Base-by-base conservation (phyloP, 2,329 filamentous ascomycete genomes). In the Fusarium continuum region DNA sequence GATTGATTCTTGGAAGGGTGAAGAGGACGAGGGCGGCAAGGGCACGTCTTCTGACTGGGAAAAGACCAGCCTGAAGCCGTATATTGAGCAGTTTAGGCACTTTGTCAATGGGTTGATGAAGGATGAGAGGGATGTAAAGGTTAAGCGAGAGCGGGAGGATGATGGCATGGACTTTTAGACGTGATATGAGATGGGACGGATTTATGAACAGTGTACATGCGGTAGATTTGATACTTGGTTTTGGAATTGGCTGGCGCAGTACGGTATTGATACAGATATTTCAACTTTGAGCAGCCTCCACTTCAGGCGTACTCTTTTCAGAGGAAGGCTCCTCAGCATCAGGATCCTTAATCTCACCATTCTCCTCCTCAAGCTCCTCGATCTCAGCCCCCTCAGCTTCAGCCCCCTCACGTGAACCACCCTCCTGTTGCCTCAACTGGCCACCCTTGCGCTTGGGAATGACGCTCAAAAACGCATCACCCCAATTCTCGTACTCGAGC, bases 31-130 rank as follows among this genome's bases (percentile, higher is more conserved):
- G 25, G 75, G 65, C 32, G 57, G 64, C 4, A 79, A 78, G 69
- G 69, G 67, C 52, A 71, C 91, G 41, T 85, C 89, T 67, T 85
- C 89, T 67, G 95, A 99, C 73, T 98, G 94, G 88, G 94, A 99
- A 78, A 99, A 98, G 86, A 99, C 95, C 20, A 92, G 92, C 65
- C 77, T 99, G 72, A 96, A 91, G 79, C 92, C 93, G 8, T 98
- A 96, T 74, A 88, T 98, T 29, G 93, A 98, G 55, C 89, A 90
- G 68, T 98, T 99, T 77, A 85, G 91, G 67, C 84, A 83, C 1
- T 96, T 97, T 77, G 92, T 98, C 8, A 84, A 86, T 9, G 84
- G 80, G 0, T 76, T 99, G 51, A 83, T 97, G 75, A 93, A 89
- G 75, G 94, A 96, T 56, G 88, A 89, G 74, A 81, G 82, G 61